A percentile compares a stretch with the other conserved stretches of the same genome.
Conservation (phyloP, 306 rosid genomes). For the Arachis stenosperma region DNA sequence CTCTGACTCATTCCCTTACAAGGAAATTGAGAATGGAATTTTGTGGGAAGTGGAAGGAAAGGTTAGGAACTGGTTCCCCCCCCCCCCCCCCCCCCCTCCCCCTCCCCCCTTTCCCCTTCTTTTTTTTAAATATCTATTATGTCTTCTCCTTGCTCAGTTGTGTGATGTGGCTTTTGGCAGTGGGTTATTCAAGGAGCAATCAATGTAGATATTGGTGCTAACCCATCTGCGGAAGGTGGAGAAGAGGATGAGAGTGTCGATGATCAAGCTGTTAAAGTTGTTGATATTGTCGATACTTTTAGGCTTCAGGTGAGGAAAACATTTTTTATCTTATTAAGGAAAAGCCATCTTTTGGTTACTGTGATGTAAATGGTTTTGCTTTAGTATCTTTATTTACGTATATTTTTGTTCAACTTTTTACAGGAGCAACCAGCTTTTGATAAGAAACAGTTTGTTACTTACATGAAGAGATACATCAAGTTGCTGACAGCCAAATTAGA, state of each 20-base stretch:
- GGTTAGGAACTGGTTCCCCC: conserved; percentile 38
- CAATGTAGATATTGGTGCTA: conserved; percentile 87
- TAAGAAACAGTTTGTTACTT: conserved; percentile 79
- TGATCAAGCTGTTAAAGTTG: conserved; percentile 69
- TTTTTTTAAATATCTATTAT: not conserved
- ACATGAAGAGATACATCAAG: conserved; percentile 75
- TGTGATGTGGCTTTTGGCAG: conserved; percentile 43
- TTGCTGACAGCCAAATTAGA: conserved; percentile 60
- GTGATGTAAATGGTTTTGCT: not conserved
- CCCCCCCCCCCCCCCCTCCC: no score
- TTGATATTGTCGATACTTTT: conserved; percentile 58
- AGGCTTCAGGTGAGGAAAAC: conserved; percentile 44
- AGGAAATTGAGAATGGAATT: conserved; percentile 79
- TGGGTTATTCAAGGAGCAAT: conserved; percentile 95
- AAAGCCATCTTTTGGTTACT: not conserved
- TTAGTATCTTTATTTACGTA: not conserved
- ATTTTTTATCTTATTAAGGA: no score
- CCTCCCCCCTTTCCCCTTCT: no score
- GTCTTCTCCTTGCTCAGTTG: not conserved
- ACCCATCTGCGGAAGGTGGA: conserved; percentile 93
- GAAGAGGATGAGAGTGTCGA: conserved; percentile 84
- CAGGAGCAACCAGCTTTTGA: conserved; percentile 92
- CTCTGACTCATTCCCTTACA: conserved; percentile 79
- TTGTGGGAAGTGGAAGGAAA: conserved; percentile 90
- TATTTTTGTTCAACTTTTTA: not conserved